These are phyloP conservation scores for Plasmodium cynomolgi DNA, from an alignment of 169 alveolate genomes.

Conservation along the genomic window DNA sequence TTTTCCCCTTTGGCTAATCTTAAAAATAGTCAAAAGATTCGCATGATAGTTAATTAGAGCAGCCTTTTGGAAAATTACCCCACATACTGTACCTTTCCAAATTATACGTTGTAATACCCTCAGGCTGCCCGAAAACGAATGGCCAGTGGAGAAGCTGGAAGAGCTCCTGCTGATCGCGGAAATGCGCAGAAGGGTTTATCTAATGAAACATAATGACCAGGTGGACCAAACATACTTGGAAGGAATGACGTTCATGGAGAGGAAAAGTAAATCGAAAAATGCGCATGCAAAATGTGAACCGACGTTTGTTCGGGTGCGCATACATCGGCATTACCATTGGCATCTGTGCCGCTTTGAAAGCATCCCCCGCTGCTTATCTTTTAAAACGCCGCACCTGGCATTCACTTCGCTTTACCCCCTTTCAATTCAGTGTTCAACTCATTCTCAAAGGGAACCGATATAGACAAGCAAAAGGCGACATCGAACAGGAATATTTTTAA, in stretches of 20 bases:
- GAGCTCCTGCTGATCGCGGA: constrained; percentile 81
- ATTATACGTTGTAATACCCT: not conserved
- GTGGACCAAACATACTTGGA: constrained; percentile 74
- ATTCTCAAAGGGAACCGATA: constrained; percentile 52
- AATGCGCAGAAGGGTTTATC: constrained; percentile 78
- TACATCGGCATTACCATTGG: not conserved
- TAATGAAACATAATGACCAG: constrained; percentile 76
- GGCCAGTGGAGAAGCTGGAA: constrained; percentile 87
- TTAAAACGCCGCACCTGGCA: not conserved
- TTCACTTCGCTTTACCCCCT: not conserved
- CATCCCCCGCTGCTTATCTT: not conserved
- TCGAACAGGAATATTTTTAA: constrained; percentile 60
- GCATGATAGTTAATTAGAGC: not conserved
- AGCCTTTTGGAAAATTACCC: not conserved
- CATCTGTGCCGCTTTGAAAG: not conserved
- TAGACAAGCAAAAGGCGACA: constrained; percentile 55
- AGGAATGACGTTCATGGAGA: constrained; percentile 70
- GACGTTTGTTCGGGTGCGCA: not conserved
- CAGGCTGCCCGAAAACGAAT: constrained; percentile 85
- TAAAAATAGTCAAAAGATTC: not conserved
- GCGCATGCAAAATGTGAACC: not conserved
- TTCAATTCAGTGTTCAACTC: constrained; percentile 57
- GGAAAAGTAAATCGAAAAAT: constrained; percentile 42
- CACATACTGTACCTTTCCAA: not conserved
- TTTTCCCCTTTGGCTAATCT: not conserved